Conservation (phyloP, 2,329 filamentous ascomycete genomes). For the Colletotrichum viniferum region DNA sequence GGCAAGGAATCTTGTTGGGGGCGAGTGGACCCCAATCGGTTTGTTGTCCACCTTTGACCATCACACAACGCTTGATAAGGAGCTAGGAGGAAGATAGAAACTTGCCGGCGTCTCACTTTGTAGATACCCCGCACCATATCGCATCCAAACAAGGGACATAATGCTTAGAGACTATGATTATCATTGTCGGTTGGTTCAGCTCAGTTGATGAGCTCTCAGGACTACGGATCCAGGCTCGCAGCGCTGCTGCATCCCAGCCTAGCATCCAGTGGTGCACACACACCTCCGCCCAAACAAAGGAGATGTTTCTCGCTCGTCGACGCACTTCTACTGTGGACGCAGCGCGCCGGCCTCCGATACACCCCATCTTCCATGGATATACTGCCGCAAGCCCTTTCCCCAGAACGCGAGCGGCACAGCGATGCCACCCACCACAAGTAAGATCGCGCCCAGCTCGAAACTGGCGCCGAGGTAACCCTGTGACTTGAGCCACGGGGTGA, state of each 20-base stretch:
- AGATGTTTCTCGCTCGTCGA: background rate
- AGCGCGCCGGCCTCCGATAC: conserved; percentile 26
- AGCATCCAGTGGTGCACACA: background rate
- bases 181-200: background rate
- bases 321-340: conserved; percentile 24
- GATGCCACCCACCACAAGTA: conserved; percentile 25
- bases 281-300: background rate
- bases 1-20: conserved; percentile 29
- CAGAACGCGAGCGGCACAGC: conserved; percentile 29
- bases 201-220: background rate
- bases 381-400: conserved; percentile 29
- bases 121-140: background rate
- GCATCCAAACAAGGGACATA: background rate
- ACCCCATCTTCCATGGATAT: conserved; percentile 26
- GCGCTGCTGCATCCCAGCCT: background rate
- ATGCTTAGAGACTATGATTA: background rate
- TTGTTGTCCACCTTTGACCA: conserved; percentile 39
- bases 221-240: background rate
- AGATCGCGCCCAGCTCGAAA: conserved; percentile 23
- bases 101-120: background rate
- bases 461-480: conserved; percentile 11
- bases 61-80: conserved; percentile 34
- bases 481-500: conserved; percentile 12
- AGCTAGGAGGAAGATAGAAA: conserved; percentile 29
- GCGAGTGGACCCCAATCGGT: conserved; percentile 33